Percentiles rank a stretch among this genome's conserved stretches.
These are phyloP conservation scores for Sarcocystis neurona DNA, from an alignment of 169 alveolate genomes.

Conservation along the genomic window DNA sequence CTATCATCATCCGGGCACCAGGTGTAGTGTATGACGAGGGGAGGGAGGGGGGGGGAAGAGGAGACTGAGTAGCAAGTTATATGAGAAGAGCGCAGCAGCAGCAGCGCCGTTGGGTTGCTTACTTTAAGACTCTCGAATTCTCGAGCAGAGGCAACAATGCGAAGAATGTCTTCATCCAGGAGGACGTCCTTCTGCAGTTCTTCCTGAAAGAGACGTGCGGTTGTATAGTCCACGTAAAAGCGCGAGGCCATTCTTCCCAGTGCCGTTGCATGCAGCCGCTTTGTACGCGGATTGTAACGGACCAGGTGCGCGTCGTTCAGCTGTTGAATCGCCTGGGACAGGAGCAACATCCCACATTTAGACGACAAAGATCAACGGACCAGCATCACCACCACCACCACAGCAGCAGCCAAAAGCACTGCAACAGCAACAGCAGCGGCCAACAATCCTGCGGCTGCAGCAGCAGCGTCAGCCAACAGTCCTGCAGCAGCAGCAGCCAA, in stretches of 20 bases:
- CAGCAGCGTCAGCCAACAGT: no score
- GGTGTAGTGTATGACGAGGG: no score
- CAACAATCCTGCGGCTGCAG: no score
- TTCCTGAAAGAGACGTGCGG: slow-evolving; percentile 63
- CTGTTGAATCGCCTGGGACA: slow-evolving; percentile 21
- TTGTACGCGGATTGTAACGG: slow-evolving; percentile 65
- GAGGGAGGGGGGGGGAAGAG: no score
- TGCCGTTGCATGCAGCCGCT: slow-evolving; percentile 80
- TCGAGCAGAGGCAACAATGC: slow-evolving; percentile 64
- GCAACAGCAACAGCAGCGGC: no score
- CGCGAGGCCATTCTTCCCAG: slow-evolving; percentile 87
- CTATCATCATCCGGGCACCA: no score
- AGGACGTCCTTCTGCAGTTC: slow-evolving; percentile 32
- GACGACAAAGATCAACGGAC: no score
- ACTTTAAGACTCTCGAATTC: slow-evolving; percentile 67
- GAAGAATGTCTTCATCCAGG: slow-evolving; percentile 48
- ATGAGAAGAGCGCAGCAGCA: not conserved
- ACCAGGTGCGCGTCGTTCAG: slow-evolving; percentile 61
- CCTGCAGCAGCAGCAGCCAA: no score
- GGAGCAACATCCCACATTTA: not conserved
- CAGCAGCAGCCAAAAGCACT: no score
- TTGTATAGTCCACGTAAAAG: slow-evolving; percentile 85
- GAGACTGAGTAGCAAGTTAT: no score
- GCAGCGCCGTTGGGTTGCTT: not conserved
- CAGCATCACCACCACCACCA: no score